A percentile compares a stretch with the other conserved stretches of the same genome.
phyloP scores from a whole-genome alignment of 2,329 filamentous ascomycete species.

The Colletotrichum sp. region DNA sequence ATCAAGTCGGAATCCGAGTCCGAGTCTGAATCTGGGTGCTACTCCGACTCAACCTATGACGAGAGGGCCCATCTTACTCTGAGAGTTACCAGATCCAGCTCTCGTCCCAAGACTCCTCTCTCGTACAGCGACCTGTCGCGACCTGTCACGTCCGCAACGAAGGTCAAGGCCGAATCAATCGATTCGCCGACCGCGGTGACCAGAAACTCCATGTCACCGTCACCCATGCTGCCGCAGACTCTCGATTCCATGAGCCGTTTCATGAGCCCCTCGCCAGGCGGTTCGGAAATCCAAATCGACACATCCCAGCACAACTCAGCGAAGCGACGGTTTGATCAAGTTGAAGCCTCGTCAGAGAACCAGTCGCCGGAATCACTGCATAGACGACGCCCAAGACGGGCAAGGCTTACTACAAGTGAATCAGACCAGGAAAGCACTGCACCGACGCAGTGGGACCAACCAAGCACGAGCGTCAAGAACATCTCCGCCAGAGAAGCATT shows the following conservation, averaged over 20 bases:
- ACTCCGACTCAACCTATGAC: not conserved
- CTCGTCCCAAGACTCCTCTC: not conserved
- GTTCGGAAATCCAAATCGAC: not conserved
- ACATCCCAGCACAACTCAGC: not conserved
- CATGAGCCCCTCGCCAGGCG: not conserved
- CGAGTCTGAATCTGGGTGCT: not conserved
- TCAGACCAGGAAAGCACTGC: not conserved
- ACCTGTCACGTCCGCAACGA: accelerated
- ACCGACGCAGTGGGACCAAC: not conserved
- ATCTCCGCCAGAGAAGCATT: not conserved
- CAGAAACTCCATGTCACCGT: not conserved
- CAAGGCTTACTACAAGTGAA: not conserved
- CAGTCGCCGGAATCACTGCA: not conserved
- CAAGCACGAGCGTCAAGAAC: not conserved
- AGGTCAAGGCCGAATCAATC: accelerated
- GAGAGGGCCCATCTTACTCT: not conserved
- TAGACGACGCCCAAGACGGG: not conserved
- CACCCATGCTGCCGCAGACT: not conserved
- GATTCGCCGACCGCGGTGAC: not conserved
- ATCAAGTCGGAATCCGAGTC: not conserved
- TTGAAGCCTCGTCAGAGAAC: not conserved
- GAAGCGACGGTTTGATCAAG: not conserved
- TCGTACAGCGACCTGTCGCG: not conserved
- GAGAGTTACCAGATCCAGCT: not conserved
- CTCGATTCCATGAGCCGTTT: not conserved